Conservation (phyloP, 495 filamentous ascomycete genomes). For the Xanthoparmelia taractica region DNA sequence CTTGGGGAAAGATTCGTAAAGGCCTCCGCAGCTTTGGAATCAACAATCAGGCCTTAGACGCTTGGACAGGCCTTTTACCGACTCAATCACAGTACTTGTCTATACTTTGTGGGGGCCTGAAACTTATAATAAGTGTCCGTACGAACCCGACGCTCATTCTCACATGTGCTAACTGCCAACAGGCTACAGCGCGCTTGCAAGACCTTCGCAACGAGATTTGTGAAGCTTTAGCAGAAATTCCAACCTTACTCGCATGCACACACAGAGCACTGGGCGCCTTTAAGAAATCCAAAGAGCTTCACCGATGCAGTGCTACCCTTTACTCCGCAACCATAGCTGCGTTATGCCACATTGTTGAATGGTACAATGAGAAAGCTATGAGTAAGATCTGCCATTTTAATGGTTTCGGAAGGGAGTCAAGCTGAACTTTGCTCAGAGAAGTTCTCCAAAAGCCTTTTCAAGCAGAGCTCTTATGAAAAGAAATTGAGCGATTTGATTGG, state of each 20-base stretch:
- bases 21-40: constrained; percentile 6
- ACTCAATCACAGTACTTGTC: constrained; percentile 9
- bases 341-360: constrained; percentile 8
- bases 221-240: constrained; percentile 8
- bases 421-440: not conserved
- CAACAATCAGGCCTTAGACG: constrained; percentile 6
- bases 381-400: not conserved
- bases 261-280: constrained; percentile 1
- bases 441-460: constrained; percentile 6
- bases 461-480: constrained; percentile 6
- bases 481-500: not conserved
- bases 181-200: constrained; percentile 7
- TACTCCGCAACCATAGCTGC: constrained; percentile 3
- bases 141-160: too few relatives aligned
- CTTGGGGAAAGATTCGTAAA: constrained; percentile 11
- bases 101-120: constrained; percentile 12
- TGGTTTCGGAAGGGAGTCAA: too few relatives aligned
- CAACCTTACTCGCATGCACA: not conserved
- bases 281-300: constrained; percentile 8
- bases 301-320: not conserved
- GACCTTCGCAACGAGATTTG: constrained; percentile 3
- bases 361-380: constrained; percentile 12
- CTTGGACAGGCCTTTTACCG: constrained; percentile 10
- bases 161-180: not conserved
- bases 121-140: constrained; percentile 9